A percentile compares a stretch with the other conserved stretches of the same genome.
These are phyloP conservation scores for Colletotrichum salicis DNA, from an alignment of 2,329 filamentous ascomycete genomes.

Conservation along the genomic window DNA sequence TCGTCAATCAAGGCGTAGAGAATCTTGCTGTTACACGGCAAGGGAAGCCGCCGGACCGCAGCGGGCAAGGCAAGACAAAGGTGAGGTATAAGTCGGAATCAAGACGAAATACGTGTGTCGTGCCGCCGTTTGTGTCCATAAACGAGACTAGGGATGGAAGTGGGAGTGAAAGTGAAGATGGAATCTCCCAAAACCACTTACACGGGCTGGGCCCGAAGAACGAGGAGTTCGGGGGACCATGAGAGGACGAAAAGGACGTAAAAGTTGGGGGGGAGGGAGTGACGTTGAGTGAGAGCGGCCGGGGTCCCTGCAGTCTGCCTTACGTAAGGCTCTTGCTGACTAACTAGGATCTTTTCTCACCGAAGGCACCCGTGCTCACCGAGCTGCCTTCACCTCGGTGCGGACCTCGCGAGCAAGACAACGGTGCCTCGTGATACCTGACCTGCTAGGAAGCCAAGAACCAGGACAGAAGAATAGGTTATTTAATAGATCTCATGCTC, in stretches of 20 bases:
- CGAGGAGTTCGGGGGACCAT: background rate
- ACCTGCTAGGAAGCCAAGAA: no score
- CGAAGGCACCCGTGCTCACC: constrained; percentile 16
- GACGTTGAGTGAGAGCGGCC: background rate
- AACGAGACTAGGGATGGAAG: background rate
- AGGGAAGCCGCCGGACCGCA: background rate
- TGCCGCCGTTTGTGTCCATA: background rate
- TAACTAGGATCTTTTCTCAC: background rate
- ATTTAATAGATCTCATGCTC: no score
- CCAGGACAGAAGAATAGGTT: no score
- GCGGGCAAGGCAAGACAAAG: background rate
- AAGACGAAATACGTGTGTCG: background rate
- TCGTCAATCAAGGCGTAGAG: background rate
- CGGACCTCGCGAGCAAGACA: background rate
- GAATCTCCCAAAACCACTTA: background rate
- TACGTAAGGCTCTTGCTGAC: background rate
- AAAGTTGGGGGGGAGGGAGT: background rate
- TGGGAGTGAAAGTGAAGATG: background rate
- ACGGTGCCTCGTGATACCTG: background rate
- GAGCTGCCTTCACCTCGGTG: background rate
- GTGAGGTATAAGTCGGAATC: background rate
- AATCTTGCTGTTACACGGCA: background rate
- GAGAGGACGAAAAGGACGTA: background rate
- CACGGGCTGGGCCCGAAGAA: background rate
- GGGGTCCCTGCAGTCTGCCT: background rate